Conservation (phyloP, 2,329 filamentous ascomycete species). For the Claviceps sp. region DNA sequence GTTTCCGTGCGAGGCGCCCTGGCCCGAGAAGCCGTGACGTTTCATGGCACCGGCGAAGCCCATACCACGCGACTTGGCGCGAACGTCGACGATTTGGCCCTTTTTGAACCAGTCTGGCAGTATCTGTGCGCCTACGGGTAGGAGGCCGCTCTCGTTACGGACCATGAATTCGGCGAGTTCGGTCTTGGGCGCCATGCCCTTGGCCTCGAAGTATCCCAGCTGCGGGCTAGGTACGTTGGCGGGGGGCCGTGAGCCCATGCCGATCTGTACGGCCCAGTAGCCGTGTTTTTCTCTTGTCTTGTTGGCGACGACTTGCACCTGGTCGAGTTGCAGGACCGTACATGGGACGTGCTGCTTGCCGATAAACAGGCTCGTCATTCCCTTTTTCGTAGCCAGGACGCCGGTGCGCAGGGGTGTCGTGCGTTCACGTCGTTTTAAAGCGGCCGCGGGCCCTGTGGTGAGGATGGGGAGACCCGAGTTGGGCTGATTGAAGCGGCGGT, state of each 20-base stretch:
- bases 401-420: conserved; percentile 61
- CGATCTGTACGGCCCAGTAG: conserved; percentile 90
- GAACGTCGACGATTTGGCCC: conserved; percentile 82
- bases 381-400: conserved; percentile 78
- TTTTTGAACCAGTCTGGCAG: conserved; percentile 81
- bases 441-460: conserved; percentile 45
- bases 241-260: conserved; percentile 59
- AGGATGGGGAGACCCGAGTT: conserved; percentile 41
- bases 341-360: conserved; percentile 66
- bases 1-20: conserved; percentile 88
- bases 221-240: conserved; percentile 69
- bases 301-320: conserved; percentile 76
- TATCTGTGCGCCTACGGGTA: conserved; percentile 63
- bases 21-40: conserved; percentile 77
- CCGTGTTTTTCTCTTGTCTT: conserved; percentile 73
- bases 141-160: conserved; percentile 54
- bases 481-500: conserved; percentile 47
- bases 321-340: conserved; percentile 87
- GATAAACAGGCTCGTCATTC: conserved; percentile 88
- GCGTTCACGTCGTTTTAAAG: conserved; percentile 42
- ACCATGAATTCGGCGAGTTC: conserved; percentile 82
- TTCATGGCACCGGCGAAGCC: conserved; percentile 98
- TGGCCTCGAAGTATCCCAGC: conserved; percentile 76
- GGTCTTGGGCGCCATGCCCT: conserved; percentile 72
- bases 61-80: conserved; percentile 68